phyloP scores from a whole-genome alignment of 768 basidiomycete species.

The Suillus placidus region DNA sequence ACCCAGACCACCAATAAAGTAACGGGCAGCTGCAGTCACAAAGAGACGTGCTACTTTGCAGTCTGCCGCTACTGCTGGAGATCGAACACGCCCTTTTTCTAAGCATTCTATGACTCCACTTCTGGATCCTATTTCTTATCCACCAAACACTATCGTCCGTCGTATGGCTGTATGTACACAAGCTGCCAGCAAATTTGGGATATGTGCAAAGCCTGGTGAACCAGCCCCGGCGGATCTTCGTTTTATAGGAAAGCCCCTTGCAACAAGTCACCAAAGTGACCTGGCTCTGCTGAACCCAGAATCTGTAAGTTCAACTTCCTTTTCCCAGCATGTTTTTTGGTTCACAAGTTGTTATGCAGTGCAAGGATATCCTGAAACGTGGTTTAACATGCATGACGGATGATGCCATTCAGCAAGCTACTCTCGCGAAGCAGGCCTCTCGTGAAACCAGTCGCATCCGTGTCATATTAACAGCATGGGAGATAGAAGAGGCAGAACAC shows the following conservation, averaged over 20 bases:
- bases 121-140: too few relatives aligned
- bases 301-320: too few relatives aligned
- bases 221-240: too few relatives aligned
- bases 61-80: not conserved
- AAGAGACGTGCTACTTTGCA: not conserved
- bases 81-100: too few relatives aligned
- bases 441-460: slow-evolving; percentile 1
- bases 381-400: not conserved
- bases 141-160: too few relatives aligned
- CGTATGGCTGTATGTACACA: too few relatives aligned
- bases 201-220: too few relatives aligned
- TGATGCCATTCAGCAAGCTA: not conserved
- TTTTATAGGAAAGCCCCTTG: too few relatives aligned
- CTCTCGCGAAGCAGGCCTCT: slow-evolving; percentile 6
- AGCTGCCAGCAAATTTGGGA: too few relatives aligned
- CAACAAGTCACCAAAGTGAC: too few relatives aligned
- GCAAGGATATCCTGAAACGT: not conserved
- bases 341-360: not conserved
- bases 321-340: too few relatives aligned
- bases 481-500: slow-evolving; percentile 13
- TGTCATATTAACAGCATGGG: slow-evolving; percentile 10
- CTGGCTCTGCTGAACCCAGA: too few relatives aligned
- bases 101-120: not conserved
- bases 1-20: not conserved
- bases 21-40: not conserved